Evolutionary conservation across 2,329 filamentous ascomycete genomes (phyloP).

Genomic region (Lachnellula hyalina): DNA sequence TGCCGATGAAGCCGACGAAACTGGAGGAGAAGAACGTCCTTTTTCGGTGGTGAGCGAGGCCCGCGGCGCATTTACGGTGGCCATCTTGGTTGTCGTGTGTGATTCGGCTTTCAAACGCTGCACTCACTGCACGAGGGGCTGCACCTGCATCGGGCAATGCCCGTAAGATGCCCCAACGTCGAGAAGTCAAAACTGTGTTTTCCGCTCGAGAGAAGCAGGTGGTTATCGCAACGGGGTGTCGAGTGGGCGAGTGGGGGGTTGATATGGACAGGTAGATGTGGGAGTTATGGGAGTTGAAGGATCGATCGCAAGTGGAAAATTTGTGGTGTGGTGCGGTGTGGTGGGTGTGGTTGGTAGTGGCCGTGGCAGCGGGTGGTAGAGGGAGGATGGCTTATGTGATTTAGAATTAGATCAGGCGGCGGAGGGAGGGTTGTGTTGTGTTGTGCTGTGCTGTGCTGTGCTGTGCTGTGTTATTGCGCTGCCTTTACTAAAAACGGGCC

Average conservation of each 20-base stretch:
- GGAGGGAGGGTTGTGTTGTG: too few species aligned
- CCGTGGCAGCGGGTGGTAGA: neutral
- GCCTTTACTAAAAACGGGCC: too few species aligned
- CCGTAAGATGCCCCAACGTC: too few species aligned
- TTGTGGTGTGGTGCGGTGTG: too few species aligned
- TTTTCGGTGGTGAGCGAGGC: constrained; percentile 20
- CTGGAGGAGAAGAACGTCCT: constrained; percentile 19
- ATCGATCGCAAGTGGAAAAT: too few species aligned
- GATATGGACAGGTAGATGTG: neutral
- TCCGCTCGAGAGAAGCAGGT: neutral
- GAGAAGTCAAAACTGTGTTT: too few species aligned
- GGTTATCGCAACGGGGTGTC: neutral
- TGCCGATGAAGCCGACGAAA: constrained; percentile 24
- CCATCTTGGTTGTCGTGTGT: constrained; percentile 20
- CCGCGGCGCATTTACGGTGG: constrained; percentile 22
- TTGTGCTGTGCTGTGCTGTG: too few species aligned
- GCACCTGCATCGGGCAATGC: too few species aligned
- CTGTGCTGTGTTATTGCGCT: too few species aligned
- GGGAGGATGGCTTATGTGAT: neutral
- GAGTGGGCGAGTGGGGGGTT: neutral
- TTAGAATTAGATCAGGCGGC: too few species aligned
- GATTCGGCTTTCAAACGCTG: neutral
- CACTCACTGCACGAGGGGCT: neutral
- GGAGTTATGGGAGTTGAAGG: too few species aligned
- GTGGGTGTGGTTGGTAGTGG: neutral